These are phyloP conservation scores for Fusarium avenaceum DNA, from an alignment of 2,329 filamentous ascomycete genomes.

Conservation along the genomic window DNA sequence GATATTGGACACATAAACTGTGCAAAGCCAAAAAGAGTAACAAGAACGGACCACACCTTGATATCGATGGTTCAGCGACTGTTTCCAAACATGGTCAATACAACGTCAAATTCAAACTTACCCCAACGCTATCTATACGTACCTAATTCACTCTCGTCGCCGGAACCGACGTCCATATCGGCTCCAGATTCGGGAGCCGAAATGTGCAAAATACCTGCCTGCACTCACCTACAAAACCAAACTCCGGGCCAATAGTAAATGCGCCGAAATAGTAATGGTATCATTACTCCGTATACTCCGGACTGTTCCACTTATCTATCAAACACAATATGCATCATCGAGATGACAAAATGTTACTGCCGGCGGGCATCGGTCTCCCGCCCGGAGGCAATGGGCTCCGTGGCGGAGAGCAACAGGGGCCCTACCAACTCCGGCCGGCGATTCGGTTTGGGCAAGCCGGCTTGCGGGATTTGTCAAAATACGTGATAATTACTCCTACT, in stretches of 20 bases:
- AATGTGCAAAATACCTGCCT: constrained; percentile 22
- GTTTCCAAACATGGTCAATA: background rate
- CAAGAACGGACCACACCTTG: background rate
- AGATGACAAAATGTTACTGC: background rate
- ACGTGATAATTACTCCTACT: no score
- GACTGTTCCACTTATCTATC: background rate
- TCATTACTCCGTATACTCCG: background rate
- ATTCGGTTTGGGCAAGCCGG: background rate
- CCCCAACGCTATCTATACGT: background rate
- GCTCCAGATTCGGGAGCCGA: constrained; percentile 8
- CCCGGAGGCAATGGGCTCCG: constrained; percentile 11
- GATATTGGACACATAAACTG: background rate
- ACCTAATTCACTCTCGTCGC: background rate
- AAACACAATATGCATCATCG: background rate
- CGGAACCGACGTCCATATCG: constrained; percentile 35
- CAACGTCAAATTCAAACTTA: background rate
- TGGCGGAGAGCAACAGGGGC: constrained; percentile 19
- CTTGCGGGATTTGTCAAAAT: background rate
- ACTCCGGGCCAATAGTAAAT: background rate
- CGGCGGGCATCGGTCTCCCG: constrained; percentile 6
- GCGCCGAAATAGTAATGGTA: background rate
- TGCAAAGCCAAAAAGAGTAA: background rate
- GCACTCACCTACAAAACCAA: constrained; percentile 7
- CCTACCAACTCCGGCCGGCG: constrained; percentile 24
- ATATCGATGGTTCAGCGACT: background rate